phyloP scores from a whole-genome alignment of 345 rosid genomes.

The Gossypium longicalyx region DNA sequence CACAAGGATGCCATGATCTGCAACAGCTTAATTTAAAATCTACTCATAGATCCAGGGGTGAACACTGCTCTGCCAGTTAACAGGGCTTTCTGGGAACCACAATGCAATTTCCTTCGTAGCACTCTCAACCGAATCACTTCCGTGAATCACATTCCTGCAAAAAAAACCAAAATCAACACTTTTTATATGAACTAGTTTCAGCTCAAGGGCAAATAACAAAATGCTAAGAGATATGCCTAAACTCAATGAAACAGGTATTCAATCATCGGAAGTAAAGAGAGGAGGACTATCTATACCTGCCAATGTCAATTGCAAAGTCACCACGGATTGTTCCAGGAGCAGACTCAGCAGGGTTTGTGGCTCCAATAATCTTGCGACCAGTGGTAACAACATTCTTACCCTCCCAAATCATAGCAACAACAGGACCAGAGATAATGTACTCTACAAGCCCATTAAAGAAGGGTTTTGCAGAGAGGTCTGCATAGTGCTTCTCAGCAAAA shows the following conservation, averaged over 20 bases:
- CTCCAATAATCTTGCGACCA: slow-evolving; percentile 87
- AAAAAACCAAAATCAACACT: neutral
- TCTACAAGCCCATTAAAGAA: slow-evolving; percentile 88
- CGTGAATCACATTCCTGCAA: slow-evolving; percentile 84
- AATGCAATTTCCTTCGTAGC: slow-evolving; percentile 79
- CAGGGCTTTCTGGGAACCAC: slow-evolving; percentile 88
- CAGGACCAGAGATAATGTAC: slow-evolving; percentile 91
- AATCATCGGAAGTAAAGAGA: too few species aligned
- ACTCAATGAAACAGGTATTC: too few species aligned
- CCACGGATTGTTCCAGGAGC: slow-evolving; percentile 98
- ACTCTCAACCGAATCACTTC: slow-evolving; percentile 82
- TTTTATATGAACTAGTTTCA: neutral
- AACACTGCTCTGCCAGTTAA: slow-evolving; percentile 76
- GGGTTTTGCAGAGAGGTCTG: slow-evolving; percentile 73
- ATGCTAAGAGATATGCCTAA: neutral
- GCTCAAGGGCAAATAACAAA: neutral
- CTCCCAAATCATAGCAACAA: slow-evolving; percentile 97
- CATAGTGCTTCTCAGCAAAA: slow-evolving; percentile 88
- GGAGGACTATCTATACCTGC: slow-evolving; percentile 41
- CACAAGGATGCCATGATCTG: neutral
- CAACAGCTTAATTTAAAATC: neutral
- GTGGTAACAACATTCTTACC: slow-evolving; percentile 84
- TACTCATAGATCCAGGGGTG: slow-evolving; percentile 86
- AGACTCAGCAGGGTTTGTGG: slow-evolving; percentile 88
- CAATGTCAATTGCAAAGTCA: slow-evolving; percentile 79